Base-by-base conservation (phyloP, 108 stramenopile genomes). In the Fragilariopsis cylindrus region DNA sequence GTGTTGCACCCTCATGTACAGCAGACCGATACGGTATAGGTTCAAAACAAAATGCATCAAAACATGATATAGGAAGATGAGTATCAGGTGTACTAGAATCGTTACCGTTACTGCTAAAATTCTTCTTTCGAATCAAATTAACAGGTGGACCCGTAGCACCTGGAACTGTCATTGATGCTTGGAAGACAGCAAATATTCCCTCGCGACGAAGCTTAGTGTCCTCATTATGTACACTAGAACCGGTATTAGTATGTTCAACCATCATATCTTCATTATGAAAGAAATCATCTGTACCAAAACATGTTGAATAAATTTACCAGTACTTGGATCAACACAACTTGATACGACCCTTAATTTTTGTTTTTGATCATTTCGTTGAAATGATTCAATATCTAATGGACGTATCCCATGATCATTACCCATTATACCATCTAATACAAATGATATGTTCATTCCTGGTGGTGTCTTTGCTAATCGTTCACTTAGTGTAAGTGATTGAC, bases 41-140 rank as follows among this genome's bases (percentile, higher is more conserved):
- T 68, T 94, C 92, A 65, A 88, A 91, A 65, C 88, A 89, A 79
- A 94, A 94, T 39, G 92, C 90, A 84, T 94, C 92, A 71, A 89
- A 94, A 56, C 60, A 76, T 3, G 69, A 62, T 7, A 58, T 9
- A 68, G 75, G 19, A 47, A 13, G 8, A 50, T 74, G 9, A 21
- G 1, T 0, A 18, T 72, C 48, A 5, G 72, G 57, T 0, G 1
- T 52, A 66, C 76, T 69, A 0, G 72, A 55, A 8, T 73, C 43
- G 18, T 16, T 72, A 8, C 64, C 43, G 18, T 16, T 60, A 40
- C 19, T 45, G 7, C n/a, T 41, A 9, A 13, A 0, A n/a, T 43
- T 40, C 43, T 43, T 63, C 48, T 60, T 63, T 9, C 30, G 69
- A 70, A 72, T 78, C 74, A 94, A 54, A 8, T 65, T 62, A 52